A percentile compares a stretch with the other conserved stretches of the same genome.
Evolutionary conservation across 371 early-diverging fungal genomes (phyloP).

Genomic region (Enterospora canceri): DNA sequence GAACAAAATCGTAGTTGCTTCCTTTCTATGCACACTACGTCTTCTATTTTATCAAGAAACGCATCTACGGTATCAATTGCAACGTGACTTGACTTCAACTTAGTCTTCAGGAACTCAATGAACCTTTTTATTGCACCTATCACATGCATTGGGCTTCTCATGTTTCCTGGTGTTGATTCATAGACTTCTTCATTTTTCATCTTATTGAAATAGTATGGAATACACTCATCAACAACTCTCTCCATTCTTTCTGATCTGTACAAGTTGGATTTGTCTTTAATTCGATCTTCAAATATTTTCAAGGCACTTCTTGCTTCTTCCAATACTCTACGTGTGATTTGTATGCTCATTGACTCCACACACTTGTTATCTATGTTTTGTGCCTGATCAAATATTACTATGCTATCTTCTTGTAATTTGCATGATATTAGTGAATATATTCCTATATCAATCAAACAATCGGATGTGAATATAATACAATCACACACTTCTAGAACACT

Average conservation of each 20-base stretch:
- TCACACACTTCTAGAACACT: conserved; percentile 73
- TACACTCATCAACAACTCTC: conserved; percentile 1
- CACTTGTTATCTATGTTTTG: conserved; percentile 89
- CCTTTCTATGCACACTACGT: conserved; percentile 57
- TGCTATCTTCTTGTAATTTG: conserved; percentile 70
- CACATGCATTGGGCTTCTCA: conserved; percentile 89
- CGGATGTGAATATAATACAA: conserved; percentile 93
- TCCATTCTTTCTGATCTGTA: conserved; percentile 50
- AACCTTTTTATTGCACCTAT: conserved; percentile 82
- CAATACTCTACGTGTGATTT: conserved; percentile 72
- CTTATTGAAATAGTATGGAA: conserved; percentile 17
- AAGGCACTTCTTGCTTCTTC: conserved; percentile 65
- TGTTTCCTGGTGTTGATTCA: conserved; percentile 91
- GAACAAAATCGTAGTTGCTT: conserved; percentile 55
- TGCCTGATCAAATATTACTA: conserved; percentile 98
- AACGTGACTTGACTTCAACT: conserved; percentile 83
- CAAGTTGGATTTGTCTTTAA: conserved; percentile 65
- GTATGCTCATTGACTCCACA: conserved; percentile 84
- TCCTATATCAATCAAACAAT: conserved; percentile 94
- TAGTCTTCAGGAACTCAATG: conserved; percentile 92
- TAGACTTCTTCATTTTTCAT: conserved; percentile 31
- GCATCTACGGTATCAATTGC: conserved; percentile 82
- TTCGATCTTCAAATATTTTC: conserved; percentile 57
- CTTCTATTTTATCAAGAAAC: conserved; percentile 76
- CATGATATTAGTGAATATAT: conserved; percentile 84